Evolutionary conservation across 345 rosid genomes (phyloP).

Genomic region (Eucalyptus paniculata): DNA sequence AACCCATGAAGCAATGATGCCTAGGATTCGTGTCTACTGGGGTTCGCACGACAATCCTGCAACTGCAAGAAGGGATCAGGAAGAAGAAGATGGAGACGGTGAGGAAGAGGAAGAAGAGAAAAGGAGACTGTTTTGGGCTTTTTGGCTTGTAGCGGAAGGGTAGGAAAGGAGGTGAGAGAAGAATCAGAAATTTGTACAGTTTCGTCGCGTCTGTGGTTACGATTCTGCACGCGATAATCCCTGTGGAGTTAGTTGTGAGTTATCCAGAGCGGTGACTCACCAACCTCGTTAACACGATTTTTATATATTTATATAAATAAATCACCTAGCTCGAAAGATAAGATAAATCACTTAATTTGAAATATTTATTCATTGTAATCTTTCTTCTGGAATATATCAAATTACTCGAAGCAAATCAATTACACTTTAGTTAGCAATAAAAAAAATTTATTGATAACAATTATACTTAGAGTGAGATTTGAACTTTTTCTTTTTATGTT

Average conservation of each 20-base stretch:
- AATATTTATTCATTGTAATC: not conserved
- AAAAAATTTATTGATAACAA: fast-evolving
- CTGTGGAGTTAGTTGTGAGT: no score
- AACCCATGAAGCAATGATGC: not conserved
- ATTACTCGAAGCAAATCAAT: not conserved
- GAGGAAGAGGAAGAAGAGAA: not conserved
- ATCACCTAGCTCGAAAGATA: no score
- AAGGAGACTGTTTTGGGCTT: not conserved
- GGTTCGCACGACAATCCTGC: not conserved
- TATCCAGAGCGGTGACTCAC: no score
- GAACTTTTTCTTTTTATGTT: not conserved
- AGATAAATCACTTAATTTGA: no score
- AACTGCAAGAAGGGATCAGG: not conserved
- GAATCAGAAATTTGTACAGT: not conserved
- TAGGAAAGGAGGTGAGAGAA: no score
- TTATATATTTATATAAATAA: no score
- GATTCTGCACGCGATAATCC: not conserved
- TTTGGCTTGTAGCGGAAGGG: no score
- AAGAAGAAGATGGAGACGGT: not conserved
- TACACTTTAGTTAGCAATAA: not conserved
- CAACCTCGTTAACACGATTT: no score
- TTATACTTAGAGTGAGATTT: not conserved
- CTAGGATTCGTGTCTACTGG: not conserved
- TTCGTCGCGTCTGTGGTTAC: not conserved
- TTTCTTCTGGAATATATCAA: not conserved